phyloP scores from a whole-genome alignment of 352 stramenopile species.

The Globisporangium nagaii region DNA sequence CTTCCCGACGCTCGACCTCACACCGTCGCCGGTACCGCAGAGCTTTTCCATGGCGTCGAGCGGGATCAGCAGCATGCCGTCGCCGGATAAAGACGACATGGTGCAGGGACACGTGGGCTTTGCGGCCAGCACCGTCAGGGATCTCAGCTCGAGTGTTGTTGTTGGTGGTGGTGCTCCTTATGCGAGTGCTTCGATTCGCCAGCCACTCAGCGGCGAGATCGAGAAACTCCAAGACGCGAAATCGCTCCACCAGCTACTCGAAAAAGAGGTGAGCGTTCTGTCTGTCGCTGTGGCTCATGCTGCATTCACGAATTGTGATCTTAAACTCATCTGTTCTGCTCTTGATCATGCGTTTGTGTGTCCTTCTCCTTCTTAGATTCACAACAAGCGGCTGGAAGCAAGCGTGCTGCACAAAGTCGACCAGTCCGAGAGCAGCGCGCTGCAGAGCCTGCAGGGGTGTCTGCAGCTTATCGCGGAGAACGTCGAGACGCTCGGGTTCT shows the following conservation, averaged over 20 bases:
- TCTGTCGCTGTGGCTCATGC: background rate
- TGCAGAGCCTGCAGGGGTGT: constrained; percentile 38
- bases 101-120: background rate
- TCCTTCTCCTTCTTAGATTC: constrained; percentile 16
- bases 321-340: background rate
- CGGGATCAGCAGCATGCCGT: constrained; percentile 33
- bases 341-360: background rate
- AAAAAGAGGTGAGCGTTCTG: constrained; percentile 18
- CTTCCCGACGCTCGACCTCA: constrained; percentile 58
- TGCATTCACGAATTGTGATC: background rate
- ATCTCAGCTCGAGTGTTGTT: background rate
- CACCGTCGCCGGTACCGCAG: background rate
- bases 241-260: constrained; percentile 37
- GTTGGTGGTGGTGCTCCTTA: no score
- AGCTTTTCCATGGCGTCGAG: background rate
- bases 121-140: background rate
- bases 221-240: constrained; percentile 24
- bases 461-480: constrained; percentile 33
- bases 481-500: constrained; percentile 44
- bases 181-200: background rate
- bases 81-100: constrained; percentile 21
- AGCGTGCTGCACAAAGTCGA: constrained; percentile 26
- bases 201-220: constrained; percentile 9
- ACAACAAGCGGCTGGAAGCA: constrained; percentile 26
- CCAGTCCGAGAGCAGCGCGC: constrained; percentile 22